These are phyloP conservation scores for Colletotrichum simmondsii DNA, from an alignment of 2,329 filamentous ascomycete genomes.

Conservation along the genomic window DNA sequence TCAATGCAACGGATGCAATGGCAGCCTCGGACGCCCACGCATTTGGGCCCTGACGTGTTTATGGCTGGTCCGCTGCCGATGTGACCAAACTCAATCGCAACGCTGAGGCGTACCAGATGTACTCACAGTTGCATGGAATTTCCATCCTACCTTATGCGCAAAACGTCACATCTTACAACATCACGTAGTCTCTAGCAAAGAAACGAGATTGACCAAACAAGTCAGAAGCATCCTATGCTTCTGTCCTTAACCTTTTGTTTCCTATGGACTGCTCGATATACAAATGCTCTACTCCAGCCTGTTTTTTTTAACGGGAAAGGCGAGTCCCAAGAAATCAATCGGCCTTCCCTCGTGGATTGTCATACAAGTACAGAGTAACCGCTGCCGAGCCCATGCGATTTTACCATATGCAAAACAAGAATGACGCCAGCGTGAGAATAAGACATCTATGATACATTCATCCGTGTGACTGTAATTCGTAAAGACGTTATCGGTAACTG, in stretches of 20 bases:
- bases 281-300: conserved; percentile 29
- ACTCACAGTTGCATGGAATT: too few species aligned
- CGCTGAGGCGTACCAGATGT: background rate
- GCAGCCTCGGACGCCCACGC: background rate
- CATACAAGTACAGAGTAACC: conserved; percentile 31
- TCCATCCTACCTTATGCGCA: too few species aligned
- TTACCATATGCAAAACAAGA: conserved; percentile 34
- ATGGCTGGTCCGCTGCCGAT: too few species aligned
- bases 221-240: background rate
- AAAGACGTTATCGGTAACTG: conserved; percentile 55
- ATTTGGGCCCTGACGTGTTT: too few species aligned
- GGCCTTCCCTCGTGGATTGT: conserved; percentile 33
- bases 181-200: background rate
- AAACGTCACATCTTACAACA: background rate
- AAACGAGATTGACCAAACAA: background rate
- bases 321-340: conserved; percentile 23
- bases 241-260: conserved; percentile 22
- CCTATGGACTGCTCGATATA: conserved; percentile 27
- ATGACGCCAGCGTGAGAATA: conserved; percentile 34
- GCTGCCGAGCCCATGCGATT: conserved; percentile 27
- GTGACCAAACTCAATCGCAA: conserved; percentile 2
- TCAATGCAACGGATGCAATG: background rate
- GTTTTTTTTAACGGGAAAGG: background rate
- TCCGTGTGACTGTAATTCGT: conserved; percentile 41
- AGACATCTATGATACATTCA: conserved; percentile 38